Evolutionary conservation across 1,139 yeast species (phyloP).

Genomic region (Taphrina populina): DNA sequence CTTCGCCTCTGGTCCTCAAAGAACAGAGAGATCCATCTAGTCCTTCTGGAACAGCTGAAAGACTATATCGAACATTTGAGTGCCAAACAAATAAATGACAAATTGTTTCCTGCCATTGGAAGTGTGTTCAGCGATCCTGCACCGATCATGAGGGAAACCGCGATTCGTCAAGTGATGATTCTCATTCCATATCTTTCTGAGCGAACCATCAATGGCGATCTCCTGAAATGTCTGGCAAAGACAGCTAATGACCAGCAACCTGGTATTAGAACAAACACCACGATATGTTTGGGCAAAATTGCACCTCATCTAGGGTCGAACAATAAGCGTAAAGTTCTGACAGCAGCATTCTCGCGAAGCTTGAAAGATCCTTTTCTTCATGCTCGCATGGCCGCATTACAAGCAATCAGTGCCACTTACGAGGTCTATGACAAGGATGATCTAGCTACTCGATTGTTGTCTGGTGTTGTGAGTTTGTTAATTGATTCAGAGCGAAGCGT

Average conservation of each 20-base stretch:
- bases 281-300: slow-evolving; percentile 70
- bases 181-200: slow-evolving; percentile 68
- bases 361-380: slow-evolving; percentile 77
- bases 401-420: slow-evolving; percentile 66
- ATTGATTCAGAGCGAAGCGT: slow-evolving; percentile 52
- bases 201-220: slow-evolving; percentile 81
- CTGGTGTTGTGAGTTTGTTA: slow-evolving; percentile 79
- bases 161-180: slow-evolving; percentile 66
- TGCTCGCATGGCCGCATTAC: slow-evolving; percentile 72
- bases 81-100: slow-evolving; percentile 59
- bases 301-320: slow-evolving; percentile 60
- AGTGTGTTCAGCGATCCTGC: slow-evolving; percentile 84
- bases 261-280: slow-evolving; percentile 81
- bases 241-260: slow-evolving; percentile 83
- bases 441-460: slow-evolving; percentile 76
- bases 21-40: slow-evolving; percentile 74
- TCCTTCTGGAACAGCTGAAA: slow-evolving; percentile 64
- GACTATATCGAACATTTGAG: slow-evolving; percentile 55
- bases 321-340: slow-evolving; percentile 57
- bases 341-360: slow-evolving; percentile 83
- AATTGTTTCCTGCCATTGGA: slow-evolving; percentile 64
- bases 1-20: slow-evolving; percentile 62
- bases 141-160: slow-evolving; percentile 73
- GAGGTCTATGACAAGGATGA: slow-evolving; percentile 71
- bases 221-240: slow-evolving; percentile 76